Evolutionary conservation across 1,139 yeast genomes (phyloP).

Genomic region (Scheffersomyces titani): DNA sequence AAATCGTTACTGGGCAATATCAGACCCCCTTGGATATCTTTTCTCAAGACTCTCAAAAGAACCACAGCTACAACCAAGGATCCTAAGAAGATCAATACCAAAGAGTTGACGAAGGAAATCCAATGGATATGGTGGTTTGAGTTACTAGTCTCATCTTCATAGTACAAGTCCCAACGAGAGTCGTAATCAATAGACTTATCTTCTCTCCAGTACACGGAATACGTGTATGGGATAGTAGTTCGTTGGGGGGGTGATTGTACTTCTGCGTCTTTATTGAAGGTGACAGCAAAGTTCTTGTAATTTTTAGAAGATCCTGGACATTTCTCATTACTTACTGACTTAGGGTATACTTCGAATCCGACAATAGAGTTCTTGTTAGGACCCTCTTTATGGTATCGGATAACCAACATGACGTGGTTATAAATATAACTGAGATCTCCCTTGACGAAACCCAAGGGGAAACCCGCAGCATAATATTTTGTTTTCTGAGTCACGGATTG

Average conservation of each 20-base stretch:
- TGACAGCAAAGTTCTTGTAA: constrained; percentile 55
- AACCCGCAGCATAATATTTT: constrained; percentile 84
- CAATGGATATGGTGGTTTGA: constrained; percentile 59
- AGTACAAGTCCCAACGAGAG: constrained; percentile 75
- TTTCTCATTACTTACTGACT: constrained; percentile 64
- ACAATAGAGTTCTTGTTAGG: constrained; percentile 58
- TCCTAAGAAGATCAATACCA: constrained; percentile 58
- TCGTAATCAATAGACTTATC: constrained; percentile 68
- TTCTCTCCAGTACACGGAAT: constrained; percentile 88
- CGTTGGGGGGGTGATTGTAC: constrained; percentile 13
- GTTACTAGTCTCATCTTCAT: constrained; percentile 53
- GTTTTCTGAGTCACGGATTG: constrained; percentile 57
- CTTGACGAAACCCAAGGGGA: constrained; percentile 73
- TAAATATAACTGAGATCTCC: constrained; percentile 62
- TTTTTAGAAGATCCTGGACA: constrained; percentile 72
- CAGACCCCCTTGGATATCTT: constrained; percentile 28
- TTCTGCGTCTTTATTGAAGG: constrained; percentile 14
- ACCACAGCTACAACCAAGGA: constrained; percentile 67
- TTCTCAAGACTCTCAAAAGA: constrained; percentile 50
- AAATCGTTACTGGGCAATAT: background rate
- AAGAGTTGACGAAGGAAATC: constrained; percentile 67
- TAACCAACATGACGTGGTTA: constrained; percentile 80
- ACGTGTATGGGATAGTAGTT: constrained; percentile 69
- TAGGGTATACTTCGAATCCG: constrained; percentile 90
- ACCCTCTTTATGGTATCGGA: constrained; percentile 66